phyloP scores from a whole-genome alignment of 306 rosid species.

The Astragalus membranaceus region DNA sequence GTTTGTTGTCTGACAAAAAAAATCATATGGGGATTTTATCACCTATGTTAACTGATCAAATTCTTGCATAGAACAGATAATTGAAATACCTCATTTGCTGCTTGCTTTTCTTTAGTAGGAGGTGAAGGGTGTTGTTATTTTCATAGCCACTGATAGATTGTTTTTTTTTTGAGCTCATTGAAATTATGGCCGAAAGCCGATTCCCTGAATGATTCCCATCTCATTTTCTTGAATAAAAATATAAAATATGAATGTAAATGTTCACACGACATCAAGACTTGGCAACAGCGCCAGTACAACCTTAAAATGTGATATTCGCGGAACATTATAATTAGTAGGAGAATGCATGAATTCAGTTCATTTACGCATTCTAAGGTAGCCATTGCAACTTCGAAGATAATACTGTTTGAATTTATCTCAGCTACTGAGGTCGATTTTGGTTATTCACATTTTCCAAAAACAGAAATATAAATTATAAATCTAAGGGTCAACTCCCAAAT shows the following conservation, averaged over 20 bases:
- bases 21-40: not conserved
- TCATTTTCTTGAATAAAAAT: not conserved
- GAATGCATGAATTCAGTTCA: not conserved
- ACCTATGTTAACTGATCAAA: not conserved
- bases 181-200: not conserved
- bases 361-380: not conserved
- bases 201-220: not conserved
- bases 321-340: conserved; percentile 14
- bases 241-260: conserved; percentile 3
- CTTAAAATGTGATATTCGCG: not conserved
- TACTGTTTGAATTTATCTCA: not conserved
- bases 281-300: not conserved
- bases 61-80: not conserved
- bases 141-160: not conserved
- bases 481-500: not conserved
- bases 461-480: not conserved
- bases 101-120: not conserved
- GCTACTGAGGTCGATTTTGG: not conserved
- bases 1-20: not conserved
- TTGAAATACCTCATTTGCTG: conserved; percentile 4
- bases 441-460: not conserved
- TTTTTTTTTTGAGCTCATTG: not conserved
- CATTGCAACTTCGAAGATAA: not conserved
- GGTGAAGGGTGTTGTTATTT: not conserved
- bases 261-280: not conserved